These are phyloP conservation scores for Tilletia walkeri DNA, from an alignment of 1,284 basidiomycete genomes.

Conservation along the genomic window DNA sequence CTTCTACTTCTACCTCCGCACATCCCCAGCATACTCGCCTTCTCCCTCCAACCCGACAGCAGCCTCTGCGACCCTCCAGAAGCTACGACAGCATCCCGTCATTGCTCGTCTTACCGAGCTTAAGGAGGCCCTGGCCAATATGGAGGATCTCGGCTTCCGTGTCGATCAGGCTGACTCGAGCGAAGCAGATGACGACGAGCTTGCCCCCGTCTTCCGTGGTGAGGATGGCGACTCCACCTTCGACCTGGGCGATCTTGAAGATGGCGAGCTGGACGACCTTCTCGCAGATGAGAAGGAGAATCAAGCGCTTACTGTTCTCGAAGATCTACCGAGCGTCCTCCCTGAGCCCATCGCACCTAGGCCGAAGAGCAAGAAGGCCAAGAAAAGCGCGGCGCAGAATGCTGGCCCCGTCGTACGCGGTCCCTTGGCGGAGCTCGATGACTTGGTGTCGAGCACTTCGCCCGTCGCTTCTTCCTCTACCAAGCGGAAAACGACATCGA, in stretches of 20 bases:
- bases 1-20: slow-evolving; percentile 84
- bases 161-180: slow-evolving; percentile 27
- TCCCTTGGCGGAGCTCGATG: slow-evolving; percentile 15
- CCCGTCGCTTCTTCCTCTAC: background rate
- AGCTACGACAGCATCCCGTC: slow-evolving; percentile 63
- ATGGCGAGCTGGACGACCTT: slow-evolving; percentile 42
- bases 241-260: slow-evolving; percentile 34
- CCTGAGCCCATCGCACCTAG: background rate
- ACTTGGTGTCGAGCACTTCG: background rate
- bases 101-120: slow-evolving; percentile 77
- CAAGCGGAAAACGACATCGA: background rate
- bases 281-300: slow-evolving; percentile 40
- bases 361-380: slow-evolving; percentile 6
- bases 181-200: slow-evolving; percentile 31
- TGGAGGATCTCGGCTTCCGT: slow-evolving; percentile 59
- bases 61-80: background rate
- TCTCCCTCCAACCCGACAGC: slow-evolving; percentile 25
- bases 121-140: slow-evolving; percentile 75
- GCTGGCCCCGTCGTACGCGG: background rate
- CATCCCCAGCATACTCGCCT: slow-evolving; percentile 56
- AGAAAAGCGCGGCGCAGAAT: background rate
- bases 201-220: slow-evolving; percentile 24
- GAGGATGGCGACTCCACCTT: slow-evolving; percentile 27
- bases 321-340: background rate
- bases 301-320: background rate